Evolutionary conservation across 176 grass and related monocot species (phyloP), one percentile per base, ranked within the genome.

Genomic region (Hyparrhenia diplandra): DNA sequence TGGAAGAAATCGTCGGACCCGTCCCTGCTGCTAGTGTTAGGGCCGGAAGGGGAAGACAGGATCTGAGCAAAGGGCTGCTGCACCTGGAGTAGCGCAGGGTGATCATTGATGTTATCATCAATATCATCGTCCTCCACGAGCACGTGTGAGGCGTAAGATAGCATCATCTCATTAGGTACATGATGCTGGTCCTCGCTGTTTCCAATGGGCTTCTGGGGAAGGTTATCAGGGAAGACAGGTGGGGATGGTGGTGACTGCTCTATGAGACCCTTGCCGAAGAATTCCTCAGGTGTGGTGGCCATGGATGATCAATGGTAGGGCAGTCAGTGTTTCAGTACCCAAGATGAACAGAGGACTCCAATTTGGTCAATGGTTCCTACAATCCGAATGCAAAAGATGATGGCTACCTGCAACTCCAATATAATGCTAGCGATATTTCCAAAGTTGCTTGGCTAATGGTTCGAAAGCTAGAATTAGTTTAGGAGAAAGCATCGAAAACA

Each of bases 111-210:
- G 5, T 74, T 42, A 2, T 73, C 75, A 0, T 79, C 89, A 4
- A 73, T 47, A 40, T 85, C 85, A 27, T 91, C 89, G 37, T 91
- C 4, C 32, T 91, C 89, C 89, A 82, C 55, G 36, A 91, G 77
- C 61, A 87, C 77, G 6, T 31, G 31, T 10, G 64, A 66, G 30
- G 36, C 18, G 17, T 81, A 87, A 52, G 70, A 57, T 4, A 84
- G 81, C 27, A 85, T 47, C 10, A 81, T 61, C 47, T 85, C 57
- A 62, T 82, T 57, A 13, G 45, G 25, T 1, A 21, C 31, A 66
- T 34, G 24, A 51, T 27, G 64, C 3, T 1, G 21, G 2, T 8
- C 24, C 7, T 43, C 25, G 5, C 10, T 13, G 5, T 46, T 35
- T 1, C 52, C 42, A 45, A 4, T 45, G 42, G 42, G 42, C 3